Evolutionary conservation across 2,329 filamentous ascomycete species (phyloP), one percentile per base, ranked within the genome.

Genomic region (Phyllosticta citribraziliensis): DNA sequence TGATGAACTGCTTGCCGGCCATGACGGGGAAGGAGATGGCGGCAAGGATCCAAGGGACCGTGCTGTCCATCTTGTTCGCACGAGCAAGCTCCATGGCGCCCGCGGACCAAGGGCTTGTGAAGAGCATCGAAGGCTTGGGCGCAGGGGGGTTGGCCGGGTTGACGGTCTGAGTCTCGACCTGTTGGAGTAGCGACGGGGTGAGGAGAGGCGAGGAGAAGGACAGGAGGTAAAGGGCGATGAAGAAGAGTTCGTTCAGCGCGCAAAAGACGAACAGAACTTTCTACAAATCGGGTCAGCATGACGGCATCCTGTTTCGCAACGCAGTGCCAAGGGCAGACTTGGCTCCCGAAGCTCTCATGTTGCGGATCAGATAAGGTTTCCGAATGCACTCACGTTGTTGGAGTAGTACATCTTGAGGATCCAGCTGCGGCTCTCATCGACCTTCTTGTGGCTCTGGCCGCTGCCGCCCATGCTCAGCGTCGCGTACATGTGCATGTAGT

Each of bases 401-500:
- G 91, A 93, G 77, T 99, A 99, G 81, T 99, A 99, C 62, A 95
- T 80, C 76, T 96, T 94, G 73, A 99, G 78, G 63, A 97, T 80
- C 85, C 87, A 90, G 79, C 90, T 96, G 73, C 91, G 82, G 72
- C 84, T 89, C 75, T 88, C 87, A 72, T 96, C 91, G 58, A 99
- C 87, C 68, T 89, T 92, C 85, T 99, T 99, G 79, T 99, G 94
- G 78, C 91, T 89, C 67, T 84, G 79, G 19, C 86, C 84, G 59
- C 84, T 82, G 58, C 90, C 91, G 59, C 88, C 91, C 85, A 96
- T 94, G 66, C 87, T 87, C 70, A 97, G 79, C 0, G 91, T 96
- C 12, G 92, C 90, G 73, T 96, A 97, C 94, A 99, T 99, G 79
- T 99, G 94, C 81, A 97, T 93, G 74, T 97, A 99, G 76, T 99